Evolutionary conservation across 257 asterid genomes (phyloP).

Genomic region (Solanum bulbocastanum): DNA sequence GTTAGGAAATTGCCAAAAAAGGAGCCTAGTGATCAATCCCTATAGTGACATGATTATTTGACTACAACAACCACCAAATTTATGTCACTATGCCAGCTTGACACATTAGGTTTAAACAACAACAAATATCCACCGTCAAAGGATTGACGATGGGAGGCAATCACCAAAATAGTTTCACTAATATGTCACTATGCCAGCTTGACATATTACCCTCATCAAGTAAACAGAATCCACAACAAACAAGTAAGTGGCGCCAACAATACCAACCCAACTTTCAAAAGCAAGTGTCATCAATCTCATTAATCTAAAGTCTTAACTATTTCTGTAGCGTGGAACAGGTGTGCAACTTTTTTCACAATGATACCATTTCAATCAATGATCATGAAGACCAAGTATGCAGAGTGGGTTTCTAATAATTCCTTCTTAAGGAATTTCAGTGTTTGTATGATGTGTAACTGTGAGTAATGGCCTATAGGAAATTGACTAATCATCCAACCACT

Average conservation of each 20-base stretch:
- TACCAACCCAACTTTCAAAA: background rate
- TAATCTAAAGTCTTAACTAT: background rate
- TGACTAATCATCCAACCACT: constrained; percentile 27
- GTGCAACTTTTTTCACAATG: background rate
- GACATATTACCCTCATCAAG: background rate
- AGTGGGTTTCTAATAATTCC: background rate
- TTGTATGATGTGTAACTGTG: background rate
- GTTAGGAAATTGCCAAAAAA: background rate
- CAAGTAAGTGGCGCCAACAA: background rate
- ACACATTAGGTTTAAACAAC: background rate
- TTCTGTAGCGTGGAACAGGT: background rate
- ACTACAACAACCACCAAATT: background rate
- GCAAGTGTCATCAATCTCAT: background rate
- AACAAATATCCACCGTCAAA: background rate
- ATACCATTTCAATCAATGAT: background rate
- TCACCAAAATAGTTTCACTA: background rate
- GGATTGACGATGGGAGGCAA: background rate
- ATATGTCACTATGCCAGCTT: background rate
- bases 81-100: background rate
- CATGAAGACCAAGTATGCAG: background rate
- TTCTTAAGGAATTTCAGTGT: background rate
- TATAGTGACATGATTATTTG: background rate
- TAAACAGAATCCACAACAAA: background rate
- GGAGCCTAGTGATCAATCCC: background rate
- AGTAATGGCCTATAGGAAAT: background rate